phyloP scores from a whole-genome alignment of 176 grass and related monocot species.

The Melocanna baccifera region DNA sequence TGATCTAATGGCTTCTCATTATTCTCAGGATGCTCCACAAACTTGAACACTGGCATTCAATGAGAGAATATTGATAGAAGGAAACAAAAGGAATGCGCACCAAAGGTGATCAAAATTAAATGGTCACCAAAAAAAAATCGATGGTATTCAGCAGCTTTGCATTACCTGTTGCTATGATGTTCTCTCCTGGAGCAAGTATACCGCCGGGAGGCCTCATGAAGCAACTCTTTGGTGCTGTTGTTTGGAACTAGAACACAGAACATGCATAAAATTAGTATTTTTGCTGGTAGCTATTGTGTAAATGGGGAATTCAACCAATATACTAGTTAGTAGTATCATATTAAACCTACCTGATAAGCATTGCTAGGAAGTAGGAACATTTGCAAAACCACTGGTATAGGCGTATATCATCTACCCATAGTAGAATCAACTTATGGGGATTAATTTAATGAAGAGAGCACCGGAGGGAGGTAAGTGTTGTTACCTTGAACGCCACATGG shows the following conservation, averaged over 20 bases:
- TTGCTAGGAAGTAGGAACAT: not conserved
- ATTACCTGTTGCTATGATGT: slow-evolving; percentile 92
- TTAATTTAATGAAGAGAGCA: not conserved
- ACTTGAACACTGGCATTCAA: slow-evolving; percentile 78
- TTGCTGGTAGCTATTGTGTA: not conserved
- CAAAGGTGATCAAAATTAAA: not conserved
- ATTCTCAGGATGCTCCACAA: slow-evolving; percentile 95
- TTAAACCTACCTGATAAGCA: not conserved
- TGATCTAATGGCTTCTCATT: slow-evolving; percentile 93
- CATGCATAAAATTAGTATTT: not conserved
- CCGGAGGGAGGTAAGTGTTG: not conserved
- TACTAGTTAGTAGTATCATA: not conserved
- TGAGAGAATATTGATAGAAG: not conserved
- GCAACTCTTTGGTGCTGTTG: slow-evolving; percentile 95
- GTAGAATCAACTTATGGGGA: not conserved
- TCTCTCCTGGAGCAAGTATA: slow-evolving; percentile 86
- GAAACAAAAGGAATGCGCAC: not conserved
- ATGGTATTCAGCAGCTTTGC: not conserved
- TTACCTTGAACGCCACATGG: slow-evolving; percentile 93
- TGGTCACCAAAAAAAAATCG: not conserved
- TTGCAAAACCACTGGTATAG: not conserved
- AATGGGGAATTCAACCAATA: not conserved
- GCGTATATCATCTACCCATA: not conserved
- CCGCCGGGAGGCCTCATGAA: slow-evolving; percentile 96
- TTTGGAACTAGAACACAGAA: slow-evolving; percentile 75